Percentiles rank a stretch among this genome's conserved stretches.
These are phyloP conservation scores for Metschnikowia koreensis DNA, from an alignment of 805 yeast species.

Conservation along the genomic window DNA sequence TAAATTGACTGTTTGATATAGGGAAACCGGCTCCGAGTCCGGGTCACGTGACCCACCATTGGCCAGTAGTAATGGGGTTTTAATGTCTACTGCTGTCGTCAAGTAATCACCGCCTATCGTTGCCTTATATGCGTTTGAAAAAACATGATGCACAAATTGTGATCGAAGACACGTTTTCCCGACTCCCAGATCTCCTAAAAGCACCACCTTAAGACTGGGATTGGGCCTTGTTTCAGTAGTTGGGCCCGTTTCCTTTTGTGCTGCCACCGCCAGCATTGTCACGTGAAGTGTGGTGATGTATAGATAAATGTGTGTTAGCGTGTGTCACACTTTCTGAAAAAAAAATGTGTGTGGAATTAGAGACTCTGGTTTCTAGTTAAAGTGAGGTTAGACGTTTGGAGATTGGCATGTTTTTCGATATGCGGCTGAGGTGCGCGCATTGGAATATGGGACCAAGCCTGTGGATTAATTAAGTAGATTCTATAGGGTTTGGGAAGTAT, in stretches of 20 bases:
- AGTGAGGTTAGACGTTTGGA: no score
- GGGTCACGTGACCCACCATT: conserved; percentile 3
- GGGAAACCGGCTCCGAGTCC: not conserved
- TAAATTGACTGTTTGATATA: conserved; percentile 29
- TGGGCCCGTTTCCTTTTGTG: not conserved
- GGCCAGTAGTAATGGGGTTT: no score
- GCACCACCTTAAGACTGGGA: conserved; percentile 46
- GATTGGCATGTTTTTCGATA: no score
- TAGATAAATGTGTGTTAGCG: no score
- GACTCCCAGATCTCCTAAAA: conserved; percentile 58
- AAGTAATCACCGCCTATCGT: conserved; percentile 60
- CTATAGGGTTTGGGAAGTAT: no score
- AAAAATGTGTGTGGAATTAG: no score
- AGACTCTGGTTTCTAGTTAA: no score
- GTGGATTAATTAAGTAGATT: no score
- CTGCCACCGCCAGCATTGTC: not conserved
- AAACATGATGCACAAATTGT: conserved; percentile 54
- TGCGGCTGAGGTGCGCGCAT: no score
- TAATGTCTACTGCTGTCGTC: conserved; percentile 35
- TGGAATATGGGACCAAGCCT: no score
- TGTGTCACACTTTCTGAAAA: no score
- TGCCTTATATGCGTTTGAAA: conserved; percentile 55
- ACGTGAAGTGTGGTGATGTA: no score
- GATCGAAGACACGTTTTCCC: conserved; percentile 58
- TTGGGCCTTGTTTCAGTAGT: not conserved